Evolutionary conservation across 768 basidiomycete species (phyloP).

Genomic region (Dentipellis sp.): DNA sequence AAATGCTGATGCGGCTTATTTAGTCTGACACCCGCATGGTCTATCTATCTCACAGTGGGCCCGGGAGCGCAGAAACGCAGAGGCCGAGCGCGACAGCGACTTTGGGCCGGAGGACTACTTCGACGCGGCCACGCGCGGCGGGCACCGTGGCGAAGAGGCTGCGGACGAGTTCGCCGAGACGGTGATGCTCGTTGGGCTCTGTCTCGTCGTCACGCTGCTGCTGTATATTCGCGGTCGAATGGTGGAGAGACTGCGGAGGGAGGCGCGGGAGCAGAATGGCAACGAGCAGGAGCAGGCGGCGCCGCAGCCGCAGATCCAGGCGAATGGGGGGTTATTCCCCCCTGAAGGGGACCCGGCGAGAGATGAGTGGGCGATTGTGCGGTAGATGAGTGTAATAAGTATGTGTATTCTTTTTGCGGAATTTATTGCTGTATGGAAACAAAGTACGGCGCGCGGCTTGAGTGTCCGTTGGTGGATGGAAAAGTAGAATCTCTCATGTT

Average conservation of each 20-base stretch:
- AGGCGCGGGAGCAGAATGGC: slow-evolving; percentile 37
- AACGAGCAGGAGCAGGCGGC: slow-evolving; percentile 28
- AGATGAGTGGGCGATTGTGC: slow-evolving; percentile 17
- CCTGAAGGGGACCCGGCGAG: slow-evolving; percentile 20
- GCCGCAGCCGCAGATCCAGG: slow-evolving; percentile 7
- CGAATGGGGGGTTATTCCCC: slow-evolving; percentile 17
- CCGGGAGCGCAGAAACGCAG: slow-evolving; percentile 59
- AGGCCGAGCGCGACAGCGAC: slow-evolving; percentile 64
- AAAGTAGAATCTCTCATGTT: no score
- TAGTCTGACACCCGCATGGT: background rate
- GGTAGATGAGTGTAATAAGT: slow-evolving; percentile 4
- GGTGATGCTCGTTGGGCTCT: slow-evolving; percentile 65
- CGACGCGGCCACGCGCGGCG: slow-evolving; percentile 54
- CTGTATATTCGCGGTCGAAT: slow-evolving; percentile 76
- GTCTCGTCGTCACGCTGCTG: slow-evolving; percentile 62
- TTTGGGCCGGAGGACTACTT: slow-evolving; percentile 80
- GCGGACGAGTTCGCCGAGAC: slow-evolving; percentile 73
- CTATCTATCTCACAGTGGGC: slow-evolving; percentile 50
- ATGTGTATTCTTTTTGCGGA: background rate
- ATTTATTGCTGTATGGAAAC: background rate
- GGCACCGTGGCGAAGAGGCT: slow-evolving; percentile 53
- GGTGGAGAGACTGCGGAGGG: slow-evolving; percentile 60
- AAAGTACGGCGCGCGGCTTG: no score
- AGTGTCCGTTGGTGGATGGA: no score
- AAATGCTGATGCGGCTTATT: background rate